Evolutionary conservation across 768 basidiomycete genomes (phyloP).

Genomic region (Amyloporia xantha): DNA sequence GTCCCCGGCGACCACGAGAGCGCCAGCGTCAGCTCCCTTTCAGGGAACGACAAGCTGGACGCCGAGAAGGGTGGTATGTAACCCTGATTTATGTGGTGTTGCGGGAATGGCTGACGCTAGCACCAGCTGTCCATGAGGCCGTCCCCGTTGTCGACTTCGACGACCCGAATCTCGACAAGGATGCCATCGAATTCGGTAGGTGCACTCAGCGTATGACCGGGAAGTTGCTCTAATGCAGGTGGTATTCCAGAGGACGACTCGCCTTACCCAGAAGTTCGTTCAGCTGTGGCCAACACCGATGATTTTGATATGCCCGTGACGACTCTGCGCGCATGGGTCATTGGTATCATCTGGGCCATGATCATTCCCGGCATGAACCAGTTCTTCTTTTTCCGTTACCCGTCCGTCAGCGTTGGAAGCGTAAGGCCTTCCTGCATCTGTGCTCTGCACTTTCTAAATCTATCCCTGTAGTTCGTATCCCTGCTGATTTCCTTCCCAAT

Average conservation of each 20-base stretch:
- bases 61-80: slow-evolving; percentile 15
- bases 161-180: slow-evolving; percentile 30
- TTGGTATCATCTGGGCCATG: slow-evolving; percentile 48
- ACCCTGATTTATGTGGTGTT: background rate
- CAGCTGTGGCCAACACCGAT: slow-evolving; percentile 57
- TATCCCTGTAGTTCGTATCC: slow-evolving; percentile 50
- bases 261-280: slow-evolving; percentile 25
- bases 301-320: slow-evolving; percentile 52
- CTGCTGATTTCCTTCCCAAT: slow-evolving; percentile 68
- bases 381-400: slow-evolving; percentile 74
- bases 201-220: background rate
- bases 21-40: background rate
- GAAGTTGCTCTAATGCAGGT: background rate
- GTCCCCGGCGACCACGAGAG: background rate
- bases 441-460: no score
- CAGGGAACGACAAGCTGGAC: slow-evolving; percentile 16
- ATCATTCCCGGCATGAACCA: slow-evolving; percentile 60
- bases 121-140: slow-evolving; percentile 3
- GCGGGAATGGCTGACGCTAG: background rate
- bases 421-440: slow-evolving; percentile 20
- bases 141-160: slow-evolving; percentile 20
- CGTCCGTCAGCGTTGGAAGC: slow-evolving; percentile 53
- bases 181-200: slow-evolving; percentile 20
- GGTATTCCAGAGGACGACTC: slow-evolving; percentile 20
- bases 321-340: slow-evolving; percentile 36